A percentile compares a stretch with the other conserved stretches of the same genome.
These are phyloP conservation scores for Lactarius sanguifluus DNA, from an alignment of 768 basidiomycete genomes.

Conservation along the genomic window DNA sequence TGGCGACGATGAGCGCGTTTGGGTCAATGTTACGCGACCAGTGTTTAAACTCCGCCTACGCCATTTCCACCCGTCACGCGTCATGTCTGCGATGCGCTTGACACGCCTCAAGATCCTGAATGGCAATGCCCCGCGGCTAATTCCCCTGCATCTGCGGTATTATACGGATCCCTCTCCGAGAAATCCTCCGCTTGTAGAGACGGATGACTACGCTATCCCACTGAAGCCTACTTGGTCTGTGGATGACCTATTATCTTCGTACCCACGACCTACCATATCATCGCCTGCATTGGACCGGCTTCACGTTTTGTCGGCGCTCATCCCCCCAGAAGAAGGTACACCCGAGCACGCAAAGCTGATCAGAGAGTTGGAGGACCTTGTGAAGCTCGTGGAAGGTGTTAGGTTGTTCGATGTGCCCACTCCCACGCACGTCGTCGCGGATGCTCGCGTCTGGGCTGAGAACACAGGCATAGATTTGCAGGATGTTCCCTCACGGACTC, in stretches of 20 bases:
- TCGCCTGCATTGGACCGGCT: constrained; percentile 58
- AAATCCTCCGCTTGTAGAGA: constrained; percentile 28
- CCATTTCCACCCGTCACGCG: constrained; percentile 2
- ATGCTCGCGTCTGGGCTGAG: constrained; percentile 45
- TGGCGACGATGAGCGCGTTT: constrained; percentile 2
- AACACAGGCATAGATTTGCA: constrained; percentile 39
- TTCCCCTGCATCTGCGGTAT: constrained; percentile 4
- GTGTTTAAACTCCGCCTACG: constrained; percentile 24
- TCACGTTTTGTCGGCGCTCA: constrained; percentile 70
- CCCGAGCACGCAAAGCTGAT: constrained; percentile 52
- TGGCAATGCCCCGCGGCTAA: not conserved
- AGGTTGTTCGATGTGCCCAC: constrained; percentile 50
- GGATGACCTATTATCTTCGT: constrained; percentile 70
- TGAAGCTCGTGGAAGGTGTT: constrained; percentile 80
- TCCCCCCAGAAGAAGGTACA: constrained; percentile 61
- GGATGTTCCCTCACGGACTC: not conserved
- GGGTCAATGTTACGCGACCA: not conserved
- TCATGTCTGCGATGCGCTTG: constrained; percentile 11
- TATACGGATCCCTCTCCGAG: not conserved
- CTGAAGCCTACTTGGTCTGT: constrained; percentile 77
- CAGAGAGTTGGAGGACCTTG: constrained; percentile 63
- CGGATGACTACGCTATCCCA: constrained; percentile 66
- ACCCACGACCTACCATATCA: constrained; percentile 64
- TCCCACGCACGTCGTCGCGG: constrained; percentile 32
- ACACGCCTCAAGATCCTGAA: constrained; percentile 8